Evolutionary conservation across 139 green algal species (phyloP), one percentile per base, ranked within the genome.

Genomic region (Eudorina sp.): DNA sequence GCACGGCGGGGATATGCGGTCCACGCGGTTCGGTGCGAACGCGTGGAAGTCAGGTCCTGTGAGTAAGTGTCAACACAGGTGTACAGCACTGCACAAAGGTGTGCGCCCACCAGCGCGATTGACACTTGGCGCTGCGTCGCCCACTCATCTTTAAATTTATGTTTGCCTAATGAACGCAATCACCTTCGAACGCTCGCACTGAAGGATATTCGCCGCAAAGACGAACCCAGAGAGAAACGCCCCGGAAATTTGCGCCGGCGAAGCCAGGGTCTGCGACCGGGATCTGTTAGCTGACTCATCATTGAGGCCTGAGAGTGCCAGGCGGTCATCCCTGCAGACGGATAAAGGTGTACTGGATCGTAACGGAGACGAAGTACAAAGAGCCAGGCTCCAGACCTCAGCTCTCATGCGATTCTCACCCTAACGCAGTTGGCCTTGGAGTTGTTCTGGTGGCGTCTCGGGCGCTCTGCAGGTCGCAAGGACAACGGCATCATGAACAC

Each of bases 201-300:
- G n/a, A n/a, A n/a, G n/a, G n/a, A n/a, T n/a, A n/a, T n/a, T n/a
- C n/a, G n/a, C n/a, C n/a, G n/a, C 70, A 14, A 79, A 43, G 3
- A 79, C 16, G 18, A 53, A 40, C 36, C 70, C 70, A 31, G 70
- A 79, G 19, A 79, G 34, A 53, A 79, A 79, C 41, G 70, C 70
- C 70, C 40, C 27, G 7, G 70, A 36, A 41, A 79, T 46, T 75
- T 14, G 8, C 19, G 31, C 34, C 66, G 66, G 36, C 38, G 25
- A 46, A 31, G 66, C 18, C 38, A 34, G 14, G n/a, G 62, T 9
- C 23, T 72, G 62, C n/a, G 62, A 34, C 31, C 11, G 31, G 16
- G 31, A 40, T 19, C 11, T 19, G 14, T 16, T 34, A 2, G 19
- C 19, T 72, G 62, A 38, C 16, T 75, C 36, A 46, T 75, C 66